These are phyloP conservation scores for Aspergillus phoenicis DNA, from an alignment of 2,329 filamentous ascomycete species.

Conservation along the genomic window DNA sequence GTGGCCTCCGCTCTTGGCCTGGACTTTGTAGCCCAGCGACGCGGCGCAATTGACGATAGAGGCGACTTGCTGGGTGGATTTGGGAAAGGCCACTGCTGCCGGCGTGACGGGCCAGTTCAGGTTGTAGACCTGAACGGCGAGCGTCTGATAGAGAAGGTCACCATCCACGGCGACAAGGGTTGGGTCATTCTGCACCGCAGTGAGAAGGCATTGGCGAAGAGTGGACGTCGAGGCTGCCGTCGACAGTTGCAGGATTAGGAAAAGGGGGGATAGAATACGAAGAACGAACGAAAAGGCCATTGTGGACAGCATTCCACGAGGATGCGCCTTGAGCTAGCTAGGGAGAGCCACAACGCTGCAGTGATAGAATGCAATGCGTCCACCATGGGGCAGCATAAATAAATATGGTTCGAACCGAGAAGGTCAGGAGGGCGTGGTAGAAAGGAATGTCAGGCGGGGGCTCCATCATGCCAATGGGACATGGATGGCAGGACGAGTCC, in stretches of 20 bases:
- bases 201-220: slow-evolving; percentile 1
- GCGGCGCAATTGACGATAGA: slow-evolving; percentile 52
- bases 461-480: neutral
- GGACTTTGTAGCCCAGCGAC: slow-evolving; percentile 49
- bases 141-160: slow-evolving; percentile 23
- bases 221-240: neutral
- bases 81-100: slow-evolving; percentile 36
- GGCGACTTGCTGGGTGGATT: slow-evolving; percentile 45
- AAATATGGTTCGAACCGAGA: neutral
- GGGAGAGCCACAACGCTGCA: neutral
- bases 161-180: slow-evolving; percentile 16
- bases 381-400: neutral
- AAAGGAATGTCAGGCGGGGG: neutral
- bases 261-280: neutral
- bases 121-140: slow-evolving; percentile 28
- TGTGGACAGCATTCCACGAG: neutral
- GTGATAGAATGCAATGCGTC: neutral
- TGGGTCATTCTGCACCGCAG: slow-evolving; percentile 5
- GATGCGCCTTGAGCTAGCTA: neutral
- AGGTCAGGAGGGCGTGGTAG: neutral
- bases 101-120: slow-evolving; percentile 32
- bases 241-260: neutral
- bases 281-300: neutral
- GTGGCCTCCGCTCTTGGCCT: slow-evolving; percentile 57
- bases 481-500: neutral